phyloP scores from a whole-genome alignment of 2,329 filamentous ascomycete genomes.

The Fusarium scirpi region DNA sequence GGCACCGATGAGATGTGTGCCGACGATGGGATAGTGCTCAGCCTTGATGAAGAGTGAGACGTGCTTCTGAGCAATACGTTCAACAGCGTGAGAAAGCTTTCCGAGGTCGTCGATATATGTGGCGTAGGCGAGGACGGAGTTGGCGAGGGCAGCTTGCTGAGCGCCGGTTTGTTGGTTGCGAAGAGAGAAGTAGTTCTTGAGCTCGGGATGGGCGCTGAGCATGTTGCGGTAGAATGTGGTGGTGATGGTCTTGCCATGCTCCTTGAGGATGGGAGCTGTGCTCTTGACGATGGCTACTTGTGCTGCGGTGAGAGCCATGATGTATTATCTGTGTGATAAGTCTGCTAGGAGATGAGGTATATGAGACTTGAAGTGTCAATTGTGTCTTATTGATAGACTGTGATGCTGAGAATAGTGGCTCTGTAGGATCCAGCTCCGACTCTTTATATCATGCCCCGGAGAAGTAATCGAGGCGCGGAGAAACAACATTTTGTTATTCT shows the following conservation, averaged over 20 bases:
- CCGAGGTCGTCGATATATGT: slow-evolving; percentile 77
- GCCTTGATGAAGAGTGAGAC: slow-evolving; percentile 76
- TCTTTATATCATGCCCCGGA: slow-evolving; percentile 40
- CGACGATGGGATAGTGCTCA: slow-evolving; percentile 78
- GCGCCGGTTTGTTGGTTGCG: slow-evolving; percentile 75
- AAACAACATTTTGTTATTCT: slow-evolving; percentile 37
- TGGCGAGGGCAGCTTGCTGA: slow-evolving; percentile 77
- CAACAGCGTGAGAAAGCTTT: slow-evolving; percentile 66
- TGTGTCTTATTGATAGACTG: slow-evolving; percentile 19
- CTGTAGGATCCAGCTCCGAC: background rate
- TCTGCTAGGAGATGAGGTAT: slow-evolving; percentile 3
- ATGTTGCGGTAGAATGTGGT: slow-evolving; percentile 78
- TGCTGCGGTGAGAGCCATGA: slow-evolving; percentile 67
- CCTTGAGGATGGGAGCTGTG: slow-evolving; percentile 77
- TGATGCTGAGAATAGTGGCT: slow-evolving; percentile 11
- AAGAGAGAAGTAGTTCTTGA: slow-evolving; percentile 78
- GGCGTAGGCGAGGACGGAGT: slow-evolving; percentile 78
- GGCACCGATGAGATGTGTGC: slow-evolving; percentile 73
- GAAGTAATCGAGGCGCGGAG: slow-evolving; percentile 38
- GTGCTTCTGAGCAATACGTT: slow-evolving; percentile 83
- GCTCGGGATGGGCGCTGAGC: slow-evolving; percentile 70
- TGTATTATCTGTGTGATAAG: slow-evolving; percentile 1
- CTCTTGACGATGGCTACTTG: slow-evolving; percentile 81
- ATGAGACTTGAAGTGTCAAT: background rate
- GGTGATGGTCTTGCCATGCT: slow-evolving; percentile 78